Evolutionary conservation across 208 protist genomes (phyloP).

Genomic region (Crithidia expoeki): DNA sequence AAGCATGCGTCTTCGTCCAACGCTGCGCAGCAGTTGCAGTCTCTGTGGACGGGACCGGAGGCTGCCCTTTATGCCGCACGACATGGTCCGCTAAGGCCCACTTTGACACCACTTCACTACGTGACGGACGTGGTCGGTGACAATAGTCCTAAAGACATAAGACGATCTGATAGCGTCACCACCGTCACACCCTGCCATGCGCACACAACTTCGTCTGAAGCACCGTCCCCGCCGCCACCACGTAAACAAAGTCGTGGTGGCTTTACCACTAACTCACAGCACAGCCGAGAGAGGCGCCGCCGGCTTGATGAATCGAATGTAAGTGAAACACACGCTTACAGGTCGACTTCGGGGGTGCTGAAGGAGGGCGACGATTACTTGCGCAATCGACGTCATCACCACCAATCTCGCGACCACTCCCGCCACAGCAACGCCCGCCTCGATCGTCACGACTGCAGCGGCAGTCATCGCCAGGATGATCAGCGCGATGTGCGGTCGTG

Average conservation of each 20-base stretch:
- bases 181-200: neutral
- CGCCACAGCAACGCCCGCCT: neutral
- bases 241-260: neutral
- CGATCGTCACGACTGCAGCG: neutral
- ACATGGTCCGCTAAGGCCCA: neutral
- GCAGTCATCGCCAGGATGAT: neutral
- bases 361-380: neutral
- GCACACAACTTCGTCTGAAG: neutral
- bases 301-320: neutral
- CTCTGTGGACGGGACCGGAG: constrained; percentile 19
- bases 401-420: neutral
- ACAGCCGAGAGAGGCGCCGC: constrained; percentile 7
- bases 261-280: neutral
- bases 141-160: neutral
- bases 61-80: neutral
- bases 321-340: neutral
- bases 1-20: neutral
- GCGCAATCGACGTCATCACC: neutral
- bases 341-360: too few species aligned
- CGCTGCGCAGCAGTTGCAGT: constrained; percentile 6
- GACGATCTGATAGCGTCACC: neutral
- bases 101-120: neutral
- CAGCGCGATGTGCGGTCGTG: neutral
- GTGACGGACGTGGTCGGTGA: neutral
- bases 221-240: neutral